Evolutionary conservation across 176 grass and related monocot species (phyloP).

Genomic region (Phragmites australis): DNA sequence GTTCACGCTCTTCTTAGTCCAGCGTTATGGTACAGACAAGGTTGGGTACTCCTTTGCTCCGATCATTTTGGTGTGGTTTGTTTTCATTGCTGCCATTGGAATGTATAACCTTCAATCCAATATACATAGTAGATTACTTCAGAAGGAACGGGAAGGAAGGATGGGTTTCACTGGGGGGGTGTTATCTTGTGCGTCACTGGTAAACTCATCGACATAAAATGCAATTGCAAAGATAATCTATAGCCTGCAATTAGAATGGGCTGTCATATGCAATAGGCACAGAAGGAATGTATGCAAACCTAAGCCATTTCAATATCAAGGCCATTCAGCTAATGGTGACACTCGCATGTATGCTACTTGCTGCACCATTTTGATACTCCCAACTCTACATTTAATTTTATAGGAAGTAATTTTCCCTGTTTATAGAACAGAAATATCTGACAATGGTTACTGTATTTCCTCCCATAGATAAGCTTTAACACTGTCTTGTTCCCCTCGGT

Average conservation of each 20-base stretch:
- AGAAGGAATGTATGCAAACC: conserved; percentile 82
- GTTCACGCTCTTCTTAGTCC: conserved; percentile 68
- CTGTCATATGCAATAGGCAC: conserved; percentile 52
- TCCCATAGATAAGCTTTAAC: conserved; percentile 65
- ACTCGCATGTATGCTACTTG: background rate
- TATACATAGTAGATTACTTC: conserved; percentile 72
- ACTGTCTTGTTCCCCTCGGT: conserved; percentile 70
- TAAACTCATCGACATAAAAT: conserved; percentile 14
- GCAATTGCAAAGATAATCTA: background rate
- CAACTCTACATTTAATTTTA: background rate
- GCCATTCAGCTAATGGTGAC: conserved; percentile 58
- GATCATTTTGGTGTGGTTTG: conserved; percentile 66
- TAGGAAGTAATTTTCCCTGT: background rate
- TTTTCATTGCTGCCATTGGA: conserved; percentile 60
- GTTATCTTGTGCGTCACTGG: conserved; percentile 77
- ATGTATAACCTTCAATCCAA: conserved; percentile 80
- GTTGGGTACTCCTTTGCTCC: conserved; percentile 89
- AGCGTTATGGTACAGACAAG: conserved; percentile 79
- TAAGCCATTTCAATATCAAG: conserved; percentile 82
- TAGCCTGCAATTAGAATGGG: background rate
- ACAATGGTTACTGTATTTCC: conserved; percentile 2
- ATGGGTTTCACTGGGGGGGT: conserved; percentile 80
- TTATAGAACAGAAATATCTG: background rate
- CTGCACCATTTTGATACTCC: background rate
- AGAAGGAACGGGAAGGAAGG: conserved; percentile 56